Base-by-base conservation (phyloP, 768 basidiomycete genomes). In the Russula ochroleuca region DNA sequence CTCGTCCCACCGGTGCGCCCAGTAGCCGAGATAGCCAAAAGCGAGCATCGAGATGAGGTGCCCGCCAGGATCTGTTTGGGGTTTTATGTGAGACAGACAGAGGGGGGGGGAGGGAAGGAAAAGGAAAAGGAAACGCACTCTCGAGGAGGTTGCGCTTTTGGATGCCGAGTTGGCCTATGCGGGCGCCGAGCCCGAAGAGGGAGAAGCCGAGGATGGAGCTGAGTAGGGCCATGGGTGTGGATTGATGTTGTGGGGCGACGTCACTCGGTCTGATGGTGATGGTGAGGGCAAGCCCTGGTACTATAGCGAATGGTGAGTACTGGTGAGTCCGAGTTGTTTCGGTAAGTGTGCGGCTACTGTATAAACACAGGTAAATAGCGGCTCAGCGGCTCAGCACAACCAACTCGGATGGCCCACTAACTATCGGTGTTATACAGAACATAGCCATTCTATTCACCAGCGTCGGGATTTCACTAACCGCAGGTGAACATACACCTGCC, bases 151-250 rank as follows among this genome's bases (percentile, higher is more conserved):
- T 85, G 70, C 88, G 81, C 72, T 81, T 86, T 75, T 92, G 88
- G 70, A 97, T 88, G 59, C 87, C 88, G 25, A 97, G 85, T 76
- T 95, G 93, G 69, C 90, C 92, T 64, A 93, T 79, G 63, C 94
- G 82, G 21, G 87, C 85, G 23, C 86, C 86, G 63, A 97, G 86
- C 48, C 94, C 94, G 71, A 93, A 87, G 61, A 82, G 74, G 3
- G 90, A 88, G 75, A 91, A 91, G 47, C 90, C 90, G 71, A 91
- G 73, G 66, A 92, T 75, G 71, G 83, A 90, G 55, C 83, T 76
- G 61, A 88, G 77, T 71, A 91, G 76, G 47, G 87, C 72, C 86
- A 90, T 90, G 61, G n/a, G 59, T 67, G 51, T 5, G 19, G 41
- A 19, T 31, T 59, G 61, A 45, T 59, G 62, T 35, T 35, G 5